Evolutionary conservation across 1,284 basidiomycete species (phyloP).

Genomic region (Marasmius fiardii): DNA sequence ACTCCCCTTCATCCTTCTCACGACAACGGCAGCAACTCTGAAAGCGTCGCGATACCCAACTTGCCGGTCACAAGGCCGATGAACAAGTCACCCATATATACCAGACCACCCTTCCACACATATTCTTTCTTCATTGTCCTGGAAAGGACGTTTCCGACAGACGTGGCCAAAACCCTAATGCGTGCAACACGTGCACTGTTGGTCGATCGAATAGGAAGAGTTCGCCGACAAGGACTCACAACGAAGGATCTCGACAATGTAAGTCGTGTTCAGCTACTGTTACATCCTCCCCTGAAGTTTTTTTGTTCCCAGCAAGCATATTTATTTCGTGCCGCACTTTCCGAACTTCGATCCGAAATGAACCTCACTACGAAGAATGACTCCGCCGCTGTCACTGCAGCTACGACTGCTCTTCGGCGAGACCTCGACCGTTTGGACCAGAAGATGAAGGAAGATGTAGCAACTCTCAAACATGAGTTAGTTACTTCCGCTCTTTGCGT

Average conservation of each 20-base stretch:
- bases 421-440: conserved; percentile 88
- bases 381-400: conserved; percentile 73
- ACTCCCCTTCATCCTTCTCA: conserved; percentile 7
- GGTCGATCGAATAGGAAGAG: conserved; percentile 71
- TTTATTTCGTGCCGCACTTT: conserved; percentile 90
- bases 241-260: conserved; percentile 91
- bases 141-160: conserved; percentile 67
- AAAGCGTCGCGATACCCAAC: neutral
- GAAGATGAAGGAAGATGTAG: conserved; percentile 94
- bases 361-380: conserved; percentile 85
- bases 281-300: conserved; percentile 5
- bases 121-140: conserved; percentile 64
- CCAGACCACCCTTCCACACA: conserved; percentile 56
- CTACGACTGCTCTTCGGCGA: conserved; percentile 75
- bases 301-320: conserved; percentile 78
- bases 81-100: conserved; percentile 28
- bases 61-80: neutral
- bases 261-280: conserved; percentile 28
- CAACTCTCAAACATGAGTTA: conserved; percentile 88
- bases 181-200: conserved; percentile 81
- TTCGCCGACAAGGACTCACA: conserved; percentile 73
- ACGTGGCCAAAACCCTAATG: conserved; percentile 80
- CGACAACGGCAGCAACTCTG: neutral
- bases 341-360: conserved; percentile 88
- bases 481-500: conserved; percentile 27